Evolutionary conservation across 768 basidiomycete species (phyloP).

Genomic region (Amanita rubescens): DNA sequence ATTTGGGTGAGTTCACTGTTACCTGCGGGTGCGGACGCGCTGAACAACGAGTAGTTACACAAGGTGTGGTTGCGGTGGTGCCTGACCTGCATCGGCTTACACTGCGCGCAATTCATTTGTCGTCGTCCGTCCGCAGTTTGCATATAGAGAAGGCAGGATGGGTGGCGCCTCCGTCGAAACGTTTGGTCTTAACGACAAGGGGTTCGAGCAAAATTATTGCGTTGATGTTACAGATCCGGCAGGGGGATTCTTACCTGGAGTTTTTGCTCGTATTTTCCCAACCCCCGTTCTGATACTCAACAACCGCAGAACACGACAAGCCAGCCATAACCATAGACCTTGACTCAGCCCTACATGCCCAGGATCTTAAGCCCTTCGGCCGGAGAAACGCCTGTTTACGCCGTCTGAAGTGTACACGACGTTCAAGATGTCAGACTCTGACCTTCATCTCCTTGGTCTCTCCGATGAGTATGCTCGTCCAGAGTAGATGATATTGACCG

Average conservation of each 20-base stretch:
- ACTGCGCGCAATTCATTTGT: conserved; percentile 97
- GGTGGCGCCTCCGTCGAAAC: conserved; percentile 97
- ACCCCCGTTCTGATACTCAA: too few relatives aligned
- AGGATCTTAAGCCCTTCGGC: conserved; percentile 79
- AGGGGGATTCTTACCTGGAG: conserved; percentile 73
- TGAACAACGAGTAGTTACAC: background rate
- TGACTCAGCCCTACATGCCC: conserved; percentile 10
- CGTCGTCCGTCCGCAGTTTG: conserved; percentile 92
- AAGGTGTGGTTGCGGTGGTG: too few relatives aligned
- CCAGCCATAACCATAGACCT: conserved; percentile 12
- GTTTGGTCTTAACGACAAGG: conserved; percentile 69
- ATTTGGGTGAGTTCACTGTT: background rate
- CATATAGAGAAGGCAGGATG: conserved; percentile 99
- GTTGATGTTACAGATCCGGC: conserved; percentile 86
- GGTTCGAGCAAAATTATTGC: conserved; percentile 89
- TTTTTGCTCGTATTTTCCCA: too few relatives aligned
- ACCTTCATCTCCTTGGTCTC: conserved; percentile 83
- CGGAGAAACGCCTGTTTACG: conserved; percentile 75
- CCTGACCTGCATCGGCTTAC: too few relatives aligned
- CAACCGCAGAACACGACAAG: background rate
- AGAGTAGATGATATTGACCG: conserved; percentile 99
- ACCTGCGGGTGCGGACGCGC: background rate
- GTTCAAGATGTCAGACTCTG: conserved; percentile 88
- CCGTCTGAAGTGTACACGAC: conserved; percentile 88
- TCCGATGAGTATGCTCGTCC: conserved; percentile 95